Conservation (phyloP, 2,329 filamentous ascomycete species). For the Botrytis aclada region DNA sequence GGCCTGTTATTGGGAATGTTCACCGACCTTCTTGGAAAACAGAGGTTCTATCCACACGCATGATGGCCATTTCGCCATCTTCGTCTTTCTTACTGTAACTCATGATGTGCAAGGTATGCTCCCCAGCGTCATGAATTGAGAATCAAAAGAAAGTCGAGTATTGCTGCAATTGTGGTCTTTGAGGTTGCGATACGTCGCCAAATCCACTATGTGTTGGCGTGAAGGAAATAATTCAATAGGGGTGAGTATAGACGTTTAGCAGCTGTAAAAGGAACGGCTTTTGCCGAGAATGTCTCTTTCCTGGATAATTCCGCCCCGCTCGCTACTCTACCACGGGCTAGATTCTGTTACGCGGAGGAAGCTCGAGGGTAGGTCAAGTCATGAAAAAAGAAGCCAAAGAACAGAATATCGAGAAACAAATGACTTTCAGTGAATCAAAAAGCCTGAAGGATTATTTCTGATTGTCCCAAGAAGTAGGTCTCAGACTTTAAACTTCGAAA, state of each 20-base stretch:
- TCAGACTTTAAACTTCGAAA: not conserved
- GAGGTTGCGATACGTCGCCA: conserved; percentile 35
- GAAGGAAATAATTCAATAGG: not conserved
- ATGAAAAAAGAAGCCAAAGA: not conserved
- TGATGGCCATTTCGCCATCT: conserved; percentile 87
- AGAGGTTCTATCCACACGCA: conserved; percentile 96
- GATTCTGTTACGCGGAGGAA: not conserved
- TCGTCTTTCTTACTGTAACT: conserved; percentile 99
- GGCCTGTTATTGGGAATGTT: conserved; percentile 33
- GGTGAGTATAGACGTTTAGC: not conserved
- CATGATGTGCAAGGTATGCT: conserved; percentile 56
- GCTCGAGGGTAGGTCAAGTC: not conserved
- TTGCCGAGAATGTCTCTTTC: not conserved
- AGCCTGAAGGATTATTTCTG: not conserved
- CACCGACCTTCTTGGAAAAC: conserved; percentile 94
- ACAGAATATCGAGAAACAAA: not conserved
- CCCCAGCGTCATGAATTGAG: conserved; percentile 40
- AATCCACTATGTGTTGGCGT: conserved; percentile 23
- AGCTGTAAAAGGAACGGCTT: not conserved
- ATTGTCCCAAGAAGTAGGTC: too few species aligned
- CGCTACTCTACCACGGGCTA: not conserved
- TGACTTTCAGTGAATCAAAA: not conserved
- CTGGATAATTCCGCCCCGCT: not conserved
- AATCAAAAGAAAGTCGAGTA: conserved; percentile 25
- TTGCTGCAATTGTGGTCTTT: conserved; percentile 18